A percentile compares a stretch with the other conserved stretches of the same genome.
Conservation (phyloP, 768 basidiomycete genomes). For the Leccinum arenicola region DNA sequence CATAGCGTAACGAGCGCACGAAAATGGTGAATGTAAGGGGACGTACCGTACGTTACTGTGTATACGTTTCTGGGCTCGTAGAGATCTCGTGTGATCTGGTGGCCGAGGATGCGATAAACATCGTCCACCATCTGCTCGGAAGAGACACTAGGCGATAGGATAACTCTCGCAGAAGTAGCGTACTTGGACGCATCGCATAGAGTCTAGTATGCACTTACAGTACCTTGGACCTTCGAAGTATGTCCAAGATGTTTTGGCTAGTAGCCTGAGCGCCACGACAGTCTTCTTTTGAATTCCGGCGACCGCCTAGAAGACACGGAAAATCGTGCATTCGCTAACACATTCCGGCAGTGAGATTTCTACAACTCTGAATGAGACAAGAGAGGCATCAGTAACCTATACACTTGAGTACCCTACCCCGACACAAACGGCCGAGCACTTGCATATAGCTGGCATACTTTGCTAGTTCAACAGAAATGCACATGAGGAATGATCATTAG, state of each 20-base stretch:
- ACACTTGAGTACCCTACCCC: not conserved
- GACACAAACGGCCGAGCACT: not conserved
- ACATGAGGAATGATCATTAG: conserved; percentile 6
- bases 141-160: not conserved
- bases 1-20: not conserved
- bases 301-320: not conserved
- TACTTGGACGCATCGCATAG: not conserved
- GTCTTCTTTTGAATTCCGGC: not conserved
- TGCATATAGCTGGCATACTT: not conserved
- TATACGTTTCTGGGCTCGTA: not conserved
- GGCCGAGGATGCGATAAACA: not conserved
- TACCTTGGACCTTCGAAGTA: not conserved
- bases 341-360: not conserved
- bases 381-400: not conserved
- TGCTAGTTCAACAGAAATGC: not conserved
- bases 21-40: not conserved
- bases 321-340: not conserved
- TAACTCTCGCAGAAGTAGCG: not conserved
- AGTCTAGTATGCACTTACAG: not conserved
- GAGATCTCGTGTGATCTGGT: not conserved
- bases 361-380: not conserved
- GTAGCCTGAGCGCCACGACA: not conserved
- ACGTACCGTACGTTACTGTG: not conserved
- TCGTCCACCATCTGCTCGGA: not conserved
- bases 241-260: not conserved